Percentiles rank a stretch among this genome's conserved stretches.
phyloP scores from a whole-genome alignment of 768 basidiomycete genomes.

The Trametes punicea region DNA sequence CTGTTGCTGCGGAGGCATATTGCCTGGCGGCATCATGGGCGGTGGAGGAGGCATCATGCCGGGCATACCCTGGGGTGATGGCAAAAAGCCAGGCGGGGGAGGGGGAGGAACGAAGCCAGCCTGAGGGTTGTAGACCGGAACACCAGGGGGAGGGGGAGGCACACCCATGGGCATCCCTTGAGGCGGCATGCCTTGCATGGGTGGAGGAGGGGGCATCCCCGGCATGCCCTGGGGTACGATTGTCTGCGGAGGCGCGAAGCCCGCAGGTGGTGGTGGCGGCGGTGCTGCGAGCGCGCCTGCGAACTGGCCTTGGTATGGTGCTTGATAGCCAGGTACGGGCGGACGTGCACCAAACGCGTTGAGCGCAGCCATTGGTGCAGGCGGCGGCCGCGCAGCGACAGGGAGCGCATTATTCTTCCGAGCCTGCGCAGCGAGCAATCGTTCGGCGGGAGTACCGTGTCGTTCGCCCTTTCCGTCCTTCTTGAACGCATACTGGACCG shows the following conservation, averaged over 20 bases:
- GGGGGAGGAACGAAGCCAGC: constrained; percentile 52
- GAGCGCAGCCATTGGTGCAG: constrained; percentile 51
- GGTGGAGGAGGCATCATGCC: constrained; percentile 50
- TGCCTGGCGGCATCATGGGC: constrained; percentile 26
- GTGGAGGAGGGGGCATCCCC: constrained; percentile 15
- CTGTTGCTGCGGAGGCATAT: constrained; percentile 7
- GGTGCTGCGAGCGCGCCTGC: constrained; percentile 72
- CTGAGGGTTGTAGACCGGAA: constrained; percentile 46
- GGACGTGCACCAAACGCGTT: constrained; percentile 60
- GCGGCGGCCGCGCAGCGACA: constrained; percentile 69
- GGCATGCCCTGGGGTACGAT: constrained; percentile 44
- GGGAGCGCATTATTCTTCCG: constrained; percentile 92
- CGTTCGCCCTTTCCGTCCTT: constrained; percentile 98
- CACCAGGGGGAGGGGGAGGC: constrained; percentile 36
- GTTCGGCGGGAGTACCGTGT: constrained; percentile 95
- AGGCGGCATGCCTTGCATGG: constrained; percentile 31
- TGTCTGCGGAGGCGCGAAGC: constrained; percentile 72
- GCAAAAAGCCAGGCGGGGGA: constrained; percentile 63
- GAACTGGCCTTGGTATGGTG: constrained; percentile 88
- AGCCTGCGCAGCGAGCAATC: constrained; percentile 92
- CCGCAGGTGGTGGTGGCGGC: constrained; percentile 76
- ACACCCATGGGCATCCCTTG: constrained; percentile 40
- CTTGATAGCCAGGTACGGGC: constrained; percentile 68
- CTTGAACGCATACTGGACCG: constrained; percentile 98
- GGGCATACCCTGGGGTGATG: constrained; percentile 36